phyloP scores from a whole-genome alignment of 116 monocot genomes.

The Posidonia oceanica region DNA sequence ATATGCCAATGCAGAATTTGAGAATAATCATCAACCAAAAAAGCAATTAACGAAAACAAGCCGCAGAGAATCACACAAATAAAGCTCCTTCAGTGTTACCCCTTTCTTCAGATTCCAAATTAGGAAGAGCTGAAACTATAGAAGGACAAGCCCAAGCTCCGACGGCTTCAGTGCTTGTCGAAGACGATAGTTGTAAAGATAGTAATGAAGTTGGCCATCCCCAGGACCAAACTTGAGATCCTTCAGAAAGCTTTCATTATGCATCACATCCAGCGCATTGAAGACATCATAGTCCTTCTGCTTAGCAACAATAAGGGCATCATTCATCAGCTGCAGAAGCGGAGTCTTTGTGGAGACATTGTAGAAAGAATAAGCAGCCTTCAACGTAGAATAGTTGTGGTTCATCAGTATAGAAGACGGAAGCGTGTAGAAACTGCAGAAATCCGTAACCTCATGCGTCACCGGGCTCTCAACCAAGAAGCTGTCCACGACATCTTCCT shows the following conservation, averaged over 20 bases:
- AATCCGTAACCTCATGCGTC: constrained; percentile 58
- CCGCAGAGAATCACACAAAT: too few species aligned
- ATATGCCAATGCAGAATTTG: too few species aligned
- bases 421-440: constrained; percentile 64
- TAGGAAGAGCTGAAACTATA: constrained; percentile 8
- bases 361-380: constrained; percentile 68
- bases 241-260: constrained; percentile 59
- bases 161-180: constrained; percentile 27
- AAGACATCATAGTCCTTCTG: constrained; percentile 65
- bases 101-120: too few species aligned
- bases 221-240: constrained; percentile 79
- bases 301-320: constrained; percentile 65
- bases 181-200: constrained; percentile 65
- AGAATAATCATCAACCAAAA: too few species aligned
- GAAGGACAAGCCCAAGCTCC: constrained; percentile 55
- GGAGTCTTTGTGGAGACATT: constrained; percentile 61
- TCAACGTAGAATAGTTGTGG: constrained; percentile 43
- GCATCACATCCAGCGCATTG: constrained; percentile 70
- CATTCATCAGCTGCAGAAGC: constrained; percentile 61
- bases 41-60: too few species aligned
- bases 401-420: constrained; percentile 45
- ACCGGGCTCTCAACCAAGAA: constrained; percentile 65
- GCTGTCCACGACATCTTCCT: constrained; percentile 61
- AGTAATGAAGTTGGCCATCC: constrained; percentile 66
- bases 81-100: too few species aligned